Evolutionary conservation across 192 early-diverging fungal genomes (phyloP), one percentile per base, ranked within the genome.

Genomic region (Paraglomus brasilianum): DNA sequence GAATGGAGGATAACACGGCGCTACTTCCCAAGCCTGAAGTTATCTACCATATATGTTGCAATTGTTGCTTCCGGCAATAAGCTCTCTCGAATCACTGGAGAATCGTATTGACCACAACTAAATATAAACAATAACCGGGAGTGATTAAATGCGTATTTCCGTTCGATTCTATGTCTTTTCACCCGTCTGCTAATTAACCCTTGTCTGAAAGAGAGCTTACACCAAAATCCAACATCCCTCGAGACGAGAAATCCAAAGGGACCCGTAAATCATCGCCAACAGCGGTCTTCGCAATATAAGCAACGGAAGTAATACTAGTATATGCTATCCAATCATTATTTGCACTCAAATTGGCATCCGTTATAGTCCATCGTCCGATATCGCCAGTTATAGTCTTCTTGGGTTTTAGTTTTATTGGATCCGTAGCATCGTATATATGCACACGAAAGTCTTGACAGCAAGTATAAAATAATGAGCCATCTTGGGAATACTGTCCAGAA

Each of bases 81-180:
- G 72, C 70, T 88, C 85, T 46, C 76, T 69, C n/a, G 80, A 84
- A 67, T 87, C 80, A 41, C 74, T 76, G 42, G 83, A 85, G 46
- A 88, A 86, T 38, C 84, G 82, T 36, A 91, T 58, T 36, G 86
- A 85, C 87, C 87, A 91, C 24, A 91, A 68, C 79, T 82, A 68
- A 10, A 10, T 15, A 21, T 8, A 36, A 10, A 67, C 21, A 70
- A 14, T n/a, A 42, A 30, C n/a, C 49, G 56, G 39, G 64, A 38
- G 21, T 42, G 36, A 49, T 65, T 48, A 15, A 21, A 44, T 51
- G 14, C 17, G 19, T 44, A 22, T 38, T 21, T 50, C 40, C 22
- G 40, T 46, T 45, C 21, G 9, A 52, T 43, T 36, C 11, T 43
- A 8, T 41, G n/a, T 24, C 24, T 2, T 11, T 39, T 47, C 14